Conservation (phyloP, 2,329 filamentous ascomycete species). For the Cercospora sp. region DNA sequence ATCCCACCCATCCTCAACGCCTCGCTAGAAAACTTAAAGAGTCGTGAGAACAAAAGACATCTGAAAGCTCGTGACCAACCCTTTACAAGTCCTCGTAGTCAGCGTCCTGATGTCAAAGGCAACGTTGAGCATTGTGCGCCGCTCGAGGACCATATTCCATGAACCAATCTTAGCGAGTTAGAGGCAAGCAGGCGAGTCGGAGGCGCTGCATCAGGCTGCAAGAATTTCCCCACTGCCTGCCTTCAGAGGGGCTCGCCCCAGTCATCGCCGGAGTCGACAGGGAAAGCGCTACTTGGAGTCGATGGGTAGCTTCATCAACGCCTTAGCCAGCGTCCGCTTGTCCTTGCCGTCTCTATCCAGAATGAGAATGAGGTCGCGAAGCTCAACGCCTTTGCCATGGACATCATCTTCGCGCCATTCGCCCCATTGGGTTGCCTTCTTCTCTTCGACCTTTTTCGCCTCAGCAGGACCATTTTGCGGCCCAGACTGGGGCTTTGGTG, state of each 20-base stretch:
- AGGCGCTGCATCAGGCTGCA: background rate
- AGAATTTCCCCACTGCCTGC: background rate
- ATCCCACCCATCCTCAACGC: background rate
- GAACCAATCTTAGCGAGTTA: background rate
- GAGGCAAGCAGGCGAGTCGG: background rate
- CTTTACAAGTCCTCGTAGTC: background rate
- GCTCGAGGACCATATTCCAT: background rate
- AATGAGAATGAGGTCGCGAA: slow-evolving; percentile 77
- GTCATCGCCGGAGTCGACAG: background rate
- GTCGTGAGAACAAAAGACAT: background rate
- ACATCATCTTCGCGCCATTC: slow-evolving; percentile 67
- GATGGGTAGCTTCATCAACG: slow-evolving; percentile 35
- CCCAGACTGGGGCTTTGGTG: slow-evolving; percentile 27
- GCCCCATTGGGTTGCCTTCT: slow-evolving; percentile 38
- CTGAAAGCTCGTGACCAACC: background rate
- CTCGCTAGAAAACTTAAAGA: background rate
- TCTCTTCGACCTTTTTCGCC: slow-evolving; percentile 23
- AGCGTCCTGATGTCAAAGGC: background rate
- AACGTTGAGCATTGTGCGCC: background rate
- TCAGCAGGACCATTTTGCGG: slow-evolving; percentile 17
- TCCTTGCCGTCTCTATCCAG: slow-evolving; percentile 77
- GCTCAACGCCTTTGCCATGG: slow-evolving; percentile 75
- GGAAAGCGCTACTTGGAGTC: background rate
- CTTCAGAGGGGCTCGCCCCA: background rate
- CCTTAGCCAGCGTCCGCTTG: slow-evolving; percentile 60